Percentiles rank a stretch among this genome's conserved stretches.
Conservation (phyloP, 768 basidiomycete genomes). For the Podaxis pistillaris region DNA sequence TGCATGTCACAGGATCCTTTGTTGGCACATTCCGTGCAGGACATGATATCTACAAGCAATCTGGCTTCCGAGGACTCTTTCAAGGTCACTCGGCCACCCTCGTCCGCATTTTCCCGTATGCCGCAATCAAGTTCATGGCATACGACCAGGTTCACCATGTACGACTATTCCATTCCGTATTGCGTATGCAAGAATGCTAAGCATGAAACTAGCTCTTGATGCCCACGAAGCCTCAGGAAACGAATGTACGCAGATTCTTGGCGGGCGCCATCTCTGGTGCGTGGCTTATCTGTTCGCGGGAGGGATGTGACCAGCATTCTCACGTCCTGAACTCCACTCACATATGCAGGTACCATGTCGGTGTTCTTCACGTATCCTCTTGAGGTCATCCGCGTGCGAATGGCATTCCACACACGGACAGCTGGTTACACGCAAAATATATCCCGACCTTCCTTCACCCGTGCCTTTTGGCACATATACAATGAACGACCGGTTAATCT, state of each 20-base stretch:
- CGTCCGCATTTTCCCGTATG: constrained; percentile 93
- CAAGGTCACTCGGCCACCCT: constrained; percentile 97
- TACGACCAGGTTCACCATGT: constrained; percentile 89
- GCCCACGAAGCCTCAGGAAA: constrained; percentile 78
- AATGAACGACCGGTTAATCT: constrained; percentile 49
- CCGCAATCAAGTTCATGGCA: constrained; percentile 95
- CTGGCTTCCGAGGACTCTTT: constrained; percentile 78
- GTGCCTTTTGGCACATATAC: constrained; percentile 66
- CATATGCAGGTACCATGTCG: constrained; percentile 68
- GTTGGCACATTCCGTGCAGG: constrained; percentile 81
- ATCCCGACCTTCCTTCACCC: constrained; percentile 48
- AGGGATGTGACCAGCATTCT: neutral
- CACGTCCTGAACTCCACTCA: constrained; percentile 1
- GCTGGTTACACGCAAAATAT: constrained; percentile 22
- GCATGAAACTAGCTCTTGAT: constrained; percentile 63
- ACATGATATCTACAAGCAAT: constrained; percentile 62
- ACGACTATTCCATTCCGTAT: constrained; percentile 21
- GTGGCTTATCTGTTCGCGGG: constrained; percentile 19
- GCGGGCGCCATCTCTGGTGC: constrained; percentile 88
- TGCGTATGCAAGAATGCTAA: neutral
- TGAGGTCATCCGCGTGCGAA: constrained; percentile 91
- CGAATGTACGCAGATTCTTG: constrained; percentile 73
- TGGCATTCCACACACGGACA: constrained; percentile 78
- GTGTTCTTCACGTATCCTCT: constrained; percentile 94
- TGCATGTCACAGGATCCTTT: constrained; percentile 65